Conservation (phyloP, 2,329 filamentous ascomycete species). For the Xylaria sp. region DNA sequence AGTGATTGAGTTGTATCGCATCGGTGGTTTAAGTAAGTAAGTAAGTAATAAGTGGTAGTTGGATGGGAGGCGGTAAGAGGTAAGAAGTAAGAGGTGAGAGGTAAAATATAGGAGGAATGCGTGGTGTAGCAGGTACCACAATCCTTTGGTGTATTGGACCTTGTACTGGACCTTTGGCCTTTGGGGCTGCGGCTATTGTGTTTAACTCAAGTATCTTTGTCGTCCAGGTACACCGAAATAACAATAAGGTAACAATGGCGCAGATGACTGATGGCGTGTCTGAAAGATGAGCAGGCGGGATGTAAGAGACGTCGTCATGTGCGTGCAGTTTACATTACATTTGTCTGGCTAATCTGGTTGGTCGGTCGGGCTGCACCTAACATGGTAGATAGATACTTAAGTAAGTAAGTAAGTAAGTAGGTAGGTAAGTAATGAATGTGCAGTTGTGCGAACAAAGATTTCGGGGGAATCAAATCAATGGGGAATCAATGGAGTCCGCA, state of each 20-base stretch:
- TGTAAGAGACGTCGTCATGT: background rate
- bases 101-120: background rate
- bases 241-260: constrained; percentile 1
- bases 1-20: background rate
- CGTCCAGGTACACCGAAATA: constrained; percentile 6
- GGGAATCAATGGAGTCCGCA: constrained; percentile 2
- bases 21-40: background rate
- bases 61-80: background rate
- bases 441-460: constrained; percentile 5
- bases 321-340: constrained; percentile 9
- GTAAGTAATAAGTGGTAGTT: background rate
- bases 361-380: background rate
- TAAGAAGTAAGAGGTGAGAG: background rate
- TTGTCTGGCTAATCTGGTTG: background rate
- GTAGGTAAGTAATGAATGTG: background rate
- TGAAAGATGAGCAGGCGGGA: background rate
- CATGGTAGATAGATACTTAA: background rate
- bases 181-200: constrained; percentile 10
- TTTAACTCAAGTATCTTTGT: background rate
- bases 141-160: background rate
- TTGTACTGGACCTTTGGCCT: too few species aligned
- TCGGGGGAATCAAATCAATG: background rate
- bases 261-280: background rate
- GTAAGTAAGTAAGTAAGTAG: too few species aligned
- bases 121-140: too few species aligned